phyloP scores from a whole-genome alignment of 2,329 filamentous ascomycete genomes.

The Fusarium palustre region DNA sequence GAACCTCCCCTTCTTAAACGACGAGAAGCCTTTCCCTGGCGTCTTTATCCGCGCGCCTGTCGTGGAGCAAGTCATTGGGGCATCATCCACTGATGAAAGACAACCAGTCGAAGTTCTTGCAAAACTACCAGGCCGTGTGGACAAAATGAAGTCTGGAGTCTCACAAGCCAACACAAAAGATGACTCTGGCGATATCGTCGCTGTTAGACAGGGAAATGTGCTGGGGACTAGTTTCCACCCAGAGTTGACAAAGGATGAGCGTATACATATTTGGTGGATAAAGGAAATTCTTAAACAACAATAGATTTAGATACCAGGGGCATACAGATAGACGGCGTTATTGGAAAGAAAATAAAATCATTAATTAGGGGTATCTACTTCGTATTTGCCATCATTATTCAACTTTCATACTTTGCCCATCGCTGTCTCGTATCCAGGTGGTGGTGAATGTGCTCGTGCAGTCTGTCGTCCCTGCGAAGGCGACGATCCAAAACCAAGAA shows the following conservation, averaged over 20 bases:
- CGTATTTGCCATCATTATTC: not conserved
- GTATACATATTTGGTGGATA: conserved; percentile 96
- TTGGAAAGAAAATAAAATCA: conserved; percentile 9
- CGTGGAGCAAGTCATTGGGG: conserved; percentile 79
- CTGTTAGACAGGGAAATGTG: conserved; percentile 89
- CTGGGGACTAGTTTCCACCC: conserved; percentile 97
- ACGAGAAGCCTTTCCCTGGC: conserved; percentile 69
- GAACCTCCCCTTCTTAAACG: conserved; percentile 75
- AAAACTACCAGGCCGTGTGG: conserved; percentile 57
- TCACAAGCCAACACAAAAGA: conserved; percentile 54
- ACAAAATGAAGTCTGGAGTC: conserved; percentile 54
- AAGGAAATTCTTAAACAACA: conserved; percentile 63
- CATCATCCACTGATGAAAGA: conserved; percentile 41
- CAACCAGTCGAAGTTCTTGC: conserved; percentile 63
- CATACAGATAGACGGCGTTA: conserved; percentile 25
- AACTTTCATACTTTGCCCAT: conserved; percentile 30
- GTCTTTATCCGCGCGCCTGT: conserved; percentile 96
- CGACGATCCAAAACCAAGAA: conserved; percentile 37
- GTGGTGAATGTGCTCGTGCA: conserved; percentile 36
- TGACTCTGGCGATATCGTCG: conserved; percentile 81
- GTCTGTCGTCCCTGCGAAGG: not conserved
- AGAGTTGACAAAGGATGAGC: conserved; percentile 86
- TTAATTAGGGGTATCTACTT: conserved; percentile 21
- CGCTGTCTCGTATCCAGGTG: conserved; percentile 38
- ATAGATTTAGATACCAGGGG: conserved; percentile 29